Evolutionary conservation across 139 green algal genomes (phyloP), one percentile per base, ranked within the genome.

Genomic region (Chlorella sp.): DNA sequence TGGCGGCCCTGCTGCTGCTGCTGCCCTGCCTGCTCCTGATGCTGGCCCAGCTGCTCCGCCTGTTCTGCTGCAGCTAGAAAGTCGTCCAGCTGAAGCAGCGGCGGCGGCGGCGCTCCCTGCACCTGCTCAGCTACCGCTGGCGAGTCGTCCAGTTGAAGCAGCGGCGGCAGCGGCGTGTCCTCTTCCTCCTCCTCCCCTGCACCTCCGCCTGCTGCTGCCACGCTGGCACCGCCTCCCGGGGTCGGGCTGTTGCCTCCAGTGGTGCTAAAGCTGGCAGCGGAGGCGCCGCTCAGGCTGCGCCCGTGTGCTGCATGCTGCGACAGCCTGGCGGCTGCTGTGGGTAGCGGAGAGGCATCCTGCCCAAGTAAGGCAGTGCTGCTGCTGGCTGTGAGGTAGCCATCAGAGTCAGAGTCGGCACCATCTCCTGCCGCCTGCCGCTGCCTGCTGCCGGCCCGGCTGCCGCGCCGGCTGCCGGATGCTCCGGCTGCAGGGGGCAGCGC

Each of bases 401-500:
- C 88, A 4, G 88, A 57, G 32, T 83, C 69, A 5, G 36, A 68
- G 21, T 86, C 83, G 19, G 76, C 42, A 0, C 19, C 57, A 3
- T 91, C 78, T 7, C 18, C 37, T 78, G 89, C 83, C 87, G 77
- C 48, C 81, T 87, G 88, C 73, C 77, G 60, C 84, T 92, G 87
- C 89, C 90, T 87, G 82, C 39, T 88, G 36, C 57, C 53, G 34
- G 21, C 42, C 11, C 40, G 22, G 79, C 88, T 77, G 30, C 66
- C 42, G 69, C 84, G 71, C 48, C 53, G 36, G 86, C 91, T 83
- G 83, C 82, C 37, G 53, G 40, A 86, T 37, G 16, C 32, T 14
- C 15, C 15, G 60, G 48, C 73, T 71, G 34, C 61, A 28, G 40
- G 64, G n/a, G 64, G 32, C 48, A 57, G 9, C 48, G 48, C 48